Evolutionary conservation across 1,284 basidiomycete species (phyloP).

Genomic region (Cryptococcus sp.): DNA sequence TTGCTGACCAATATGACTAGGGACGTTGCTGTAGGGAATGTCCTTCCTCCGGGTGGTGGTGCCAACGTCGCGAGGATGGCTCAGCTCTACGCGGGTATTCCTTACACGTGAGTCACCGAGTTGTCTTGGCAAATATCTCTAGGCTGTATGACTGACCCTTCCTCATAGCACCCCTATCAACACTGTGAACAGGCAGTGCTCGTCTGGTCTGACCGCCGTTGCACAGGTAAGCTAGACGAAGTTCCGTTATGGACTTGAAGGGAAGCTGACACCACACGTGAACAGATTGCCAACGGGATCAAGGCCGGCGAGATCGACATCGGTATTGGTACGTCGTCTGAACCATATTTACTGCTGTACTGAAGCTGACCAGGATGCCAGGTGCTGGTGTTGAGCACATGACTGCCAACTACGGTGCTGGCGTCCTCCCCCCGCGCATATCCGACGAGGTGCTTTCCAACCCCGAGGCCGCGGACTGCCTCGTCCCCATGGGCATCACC

Average conservation of each 20-base stretch:
- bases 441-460: slow-evolving; percentile 75
- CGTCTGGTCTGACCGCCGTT: slow-evolving; percentile 83
- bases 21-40: slow-evolving; percentile 88
- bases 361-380: slow-evolving; percentile 33
- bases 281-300: slow-evolving; percentile 84
- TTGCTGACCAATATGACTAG: slow-evolving; percentile 57
- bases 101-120: slow-evolving; percentile 57
- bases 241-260: not conserved
- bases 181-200: slow-evolving; percentile 94
- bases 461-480: slow-evolving; percentile 83
- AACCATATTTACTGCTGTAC: not conserved
- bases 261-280: slow-evolving; percentile 3
- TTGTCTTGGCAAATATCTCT: not conserved
- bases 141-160: not conserved
- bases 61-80: slow-evolving; percentile 92
- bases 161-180: slow-evolving; percentile 60
- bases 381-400: slow-evolving; percentile 95
- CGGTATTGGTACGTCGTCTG: slow-evolving; percentile 70
- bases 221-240: slow-evolving; percentile 55
- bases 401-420: slow-evolving; percentile 78
- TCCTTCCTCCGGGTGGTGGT: slow-evolving; percentile 87
- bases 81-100: slow-evolving; percentile 85
- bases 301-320: slow-evolving; percentile 79
- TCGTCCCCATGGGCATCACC: slow-evolving; percentile 94
- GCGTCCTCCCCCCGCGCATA: slow-evolving; percentile 66